These are phyloP conservation scores for Fistulifera solaris DNA, from an alignment of 108 stramenopile genomes.

Conservation along the genomic window DNA sequence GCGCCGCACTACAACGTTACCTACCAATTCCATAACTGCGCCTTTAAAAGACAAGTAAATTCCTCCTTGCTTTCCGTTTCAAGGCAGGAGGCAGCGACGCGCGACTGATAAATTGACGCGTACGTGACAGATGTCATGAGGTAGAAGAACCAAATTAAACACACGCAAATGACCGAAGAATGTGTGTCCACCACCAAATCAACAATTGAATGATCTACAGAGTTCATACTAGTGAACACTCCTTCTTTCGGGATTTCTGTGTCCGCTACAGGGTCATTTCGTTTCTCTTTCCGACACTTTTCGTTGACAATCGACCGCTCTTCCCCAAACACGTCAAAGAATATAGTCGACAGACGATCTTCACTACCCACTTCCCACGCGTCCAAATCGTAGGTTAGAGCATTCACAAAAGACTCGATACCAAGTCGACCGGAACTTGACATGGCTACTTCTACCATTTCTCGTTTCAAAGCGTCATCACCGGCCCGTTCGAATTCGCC, in stretches of 20 bases:
- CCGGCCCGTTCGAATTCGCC: constrained; percentile 10
- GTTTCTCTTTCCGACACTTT: background rate
- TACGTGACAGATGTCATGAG: constrained; percentile 5
- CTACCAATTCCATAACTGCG: too few relatives aligned
- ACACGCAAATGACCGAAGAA: constrained; percentile 1
- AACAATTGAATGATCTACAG: constrained; percentile 3
- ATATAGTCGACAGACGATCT: constrained; percentile 12
- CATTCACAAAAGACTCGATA: constrained; percentile 3
- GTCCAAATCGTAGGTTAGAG: constrained; percentile 5
- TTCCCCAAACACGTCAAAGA: constrained; percentile 25
- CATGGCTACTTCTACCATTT: constrained; percentile 11
- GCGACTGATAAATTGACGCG: too few relatives aligned
- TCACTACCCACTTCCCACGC: constrained; percentile 24
- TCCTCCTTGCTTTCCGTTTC: too few relatives aligned
- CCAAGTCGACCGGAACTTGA: constrained; percentile 7
- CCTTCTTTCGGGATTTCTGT: background rate
- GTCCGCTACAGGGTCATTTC: background rate
- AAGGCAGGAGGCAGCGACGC: too few relatives aligned
- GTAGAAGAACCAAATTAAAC: constrained; percentile 25
- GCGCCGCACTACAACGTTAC: too few relatives aligned
- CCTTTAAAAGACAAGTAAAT: too few relatives aligned
- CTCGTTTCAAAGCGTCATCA: background rate
- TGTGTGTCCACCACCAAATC: constrained; percentile 22
- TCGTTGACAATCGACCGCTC: background rate
- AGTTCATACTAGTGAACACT: too few relatives aligned